phyloP scores from a whole-genome alignment of 2,329 filamentous ascomycete species.

The Penicillium janthinellum region DNA sequence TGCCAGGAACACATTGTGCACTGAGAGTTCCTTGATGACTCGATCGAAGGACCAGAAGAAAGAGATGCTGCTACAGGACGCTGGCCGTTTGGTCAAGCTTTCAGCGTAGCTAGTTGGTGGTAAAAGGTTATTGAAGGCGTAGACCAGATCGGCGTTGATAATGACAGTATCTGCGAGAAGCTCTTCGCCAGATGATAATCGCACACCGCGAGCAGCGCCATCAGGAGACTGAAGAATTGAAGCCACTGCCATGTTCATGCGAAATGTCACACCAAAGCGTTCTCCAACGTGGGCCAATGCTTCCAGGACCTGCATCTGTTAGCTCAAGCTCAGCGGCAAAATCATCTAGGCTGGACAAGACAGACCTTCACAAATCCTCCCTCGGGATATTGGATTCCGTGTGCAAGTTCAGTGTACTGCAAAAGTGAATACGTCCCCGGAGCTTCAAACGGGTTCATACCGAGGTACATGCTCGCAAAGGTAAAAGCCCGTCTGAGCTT shows the following conservation, averaged over 20 bases:
- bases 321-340: neutral
- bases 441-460: constrained; percentile 76
- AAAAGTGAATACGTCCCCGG: constrained; percentile 73
- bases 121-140: constrained; percentile 72
- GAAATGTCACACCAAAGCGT: neutral
- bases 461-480: constrained; percentile 82
- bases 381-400: constrained; percentile 69
- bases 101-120: constrained; percentile 38
- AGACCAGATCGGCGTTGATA: constrained; percentile 73
- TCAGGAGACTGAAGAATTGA: neutral
- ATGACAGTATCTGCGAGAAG: constrained; percentile 67
- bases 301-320: neutral
- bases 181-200: constrained; percentile 59
- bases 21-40: constrained; percentile 62
- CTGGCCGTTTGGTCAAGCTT: constrained; percentile 44
- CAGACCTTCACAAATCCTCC: constrained; percentile 63
- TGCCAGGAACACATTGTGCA: constrained; percentile 78
- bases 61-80: constrained; percentile 72
- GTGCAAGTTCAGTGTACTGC: constrained; percentile 73
- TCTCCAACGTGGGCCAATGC: constrained; percentile 2
- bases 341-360: neutral
- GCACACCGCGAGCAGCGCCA: constrained; percentile 2
- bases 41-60: constrained; percentile 63
- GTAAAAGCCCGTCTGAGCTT: constrained; percentile 71
- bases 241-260: neutral